phyloP scores from a whole-genome alignment of 1,284 basidiomycete genomes.

The Coriolopsis trogii region DNA sequence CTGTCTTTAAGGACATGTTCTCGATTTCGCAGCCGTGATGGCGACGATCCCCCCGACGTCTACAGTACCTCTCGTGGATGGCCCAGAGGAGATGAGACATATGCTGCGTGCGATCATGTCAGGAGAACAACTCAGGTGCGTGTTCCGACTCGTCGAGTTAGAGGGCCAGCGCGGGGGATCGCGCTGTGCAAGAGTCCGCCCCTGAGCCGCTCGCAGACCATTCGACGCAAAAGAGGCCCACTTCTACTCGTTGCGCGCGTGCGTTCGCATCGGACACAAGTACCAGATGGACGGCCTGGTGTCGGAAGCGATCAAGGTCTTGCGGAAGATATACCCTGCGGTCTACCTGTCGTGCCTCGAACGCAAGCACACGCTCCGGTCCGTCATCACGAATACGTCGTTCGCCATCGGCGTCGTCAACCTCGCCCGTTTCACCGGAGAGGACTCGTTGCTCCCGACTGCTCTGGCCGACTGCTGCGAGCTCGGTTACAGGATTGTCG shows the following conservation, averaged over 20 bases:
- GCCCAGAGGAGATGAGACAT: neutral
- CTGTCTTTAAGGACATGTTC: slow-evolving; percentile 51
- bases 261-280: neutral
- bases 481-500: neutral
- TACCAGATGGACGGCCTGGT: neutral
- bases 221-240: too few relatives aligned
- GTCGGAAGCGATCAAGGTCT: neutral
- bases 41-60: neutral
- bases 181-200: too few relatives aligned
- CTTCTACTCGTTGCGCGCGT: neutral
- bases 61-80: neutral
- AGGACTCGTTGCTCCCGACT: neutral
- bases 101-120: neutral
- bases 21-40: neutral
- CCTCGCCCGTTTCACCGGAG: slow-evolving; percentile 2
- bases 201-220: too few relatives aligned
- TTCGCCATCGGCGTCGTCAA: slow-evolving; percentile 9
- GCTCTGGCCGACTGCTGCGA: slow-evolving; percentile 3
- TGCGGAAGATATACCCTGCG: neutral
- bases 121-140: neutral
- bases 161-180: too few relatives aligned
- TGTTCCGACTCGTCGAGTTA: neutral
- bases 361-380: too few relatives aligned
- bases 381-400: neutral
- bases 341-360: too few relatives aligned